Conservation (phyloP, 2,329 filamentous ascomycete genomes). For the Hortaea sp. region DNA sequence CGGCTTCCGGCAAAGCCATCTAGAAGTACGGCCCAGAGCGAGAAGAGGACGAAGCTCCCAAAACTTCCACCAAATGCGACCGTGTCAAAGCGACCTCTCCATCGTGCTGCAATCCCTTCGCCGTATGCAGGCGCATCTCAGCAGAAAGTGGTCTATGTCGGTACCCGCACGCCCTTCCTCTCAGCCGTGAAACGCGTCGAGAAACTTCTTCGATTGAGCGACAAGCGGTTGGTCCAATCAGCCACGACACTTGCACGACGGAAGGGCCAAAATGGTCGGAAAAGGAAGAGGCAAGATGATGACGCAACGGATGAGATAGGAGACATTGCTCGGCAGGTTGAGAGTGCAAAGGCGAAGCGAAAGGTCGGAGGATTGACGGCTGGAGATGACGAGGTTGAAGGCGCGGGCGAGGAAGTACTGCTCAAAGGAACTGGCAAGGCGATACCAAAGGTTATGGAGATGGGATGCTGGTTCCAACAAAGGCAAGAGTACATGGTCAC, state of each 20-base stretch:
- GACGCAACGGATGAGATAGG: constrained; percentile 16
- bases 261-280: constrained; percentile 6
- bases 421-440: constrained; percentile 58
- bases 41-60: not conserved
- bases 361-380: constrained; percentile 16
- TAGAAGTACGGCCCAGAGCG: not conserved
- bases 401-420: constrained; percentile 42
- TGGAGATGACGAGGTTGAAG: constrained; percentile 21
- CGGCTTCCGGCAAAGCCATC: not conserved
- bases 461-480: constrained; percentile 56
- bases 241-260: constrained; percentile 23
- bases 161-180: constrained; percentile 55
- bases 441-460: constrained; percentile 51
- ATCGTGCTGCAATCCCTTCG: constrained; percentile 45
- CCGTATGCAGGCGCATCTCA: constrained; percentile 40
- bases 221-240: constrained; percentile 40
- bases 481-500: constrained; percentile 46
- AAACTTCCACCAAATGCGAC: constrained; percentile 25
- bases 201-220: constrained; percentile 49
- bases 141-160: constrained; percentile 57
- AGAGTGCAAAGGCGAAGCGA: constrained; percentile 17
- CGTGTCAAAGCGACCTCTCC: constrained; percentile 47
- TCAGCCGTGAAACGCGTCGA: constrained; percentile 56
- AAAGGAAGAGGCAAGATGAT: constrained; percentile 4
- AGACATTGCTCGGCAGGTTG: constrained; percentile 29